Percentiles rank a stretch among this genome's conserved stretches.
Evolutionary conservation across 345 rosid species (phyloP).

Genomic region (Hibiscus syriacus): DNA sequence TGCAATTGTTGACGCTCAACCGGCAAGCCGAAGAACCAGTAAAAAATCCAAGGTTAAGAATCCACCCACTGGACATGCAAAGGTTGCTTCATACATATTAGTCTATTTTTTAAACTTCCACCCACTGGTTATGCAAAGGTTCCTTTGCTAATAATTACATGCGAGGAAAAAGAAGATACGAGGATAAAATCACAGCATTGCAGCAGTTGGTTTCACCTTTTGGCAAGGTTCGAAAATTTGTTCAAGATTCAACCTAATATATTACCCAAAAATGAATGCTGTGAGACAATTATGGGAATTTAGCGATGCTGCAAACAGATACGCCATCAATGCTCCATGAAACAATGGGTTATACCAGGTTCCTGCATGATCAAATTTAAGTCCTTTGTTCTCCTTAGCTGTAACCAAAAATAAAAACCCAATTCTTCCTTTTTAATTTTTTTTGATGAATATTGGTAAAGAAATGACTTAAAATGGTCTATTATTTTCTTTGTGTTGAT

Average conservation of each 20-base stretch:
- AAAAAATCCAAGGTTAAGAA: conserved; percentile 45
- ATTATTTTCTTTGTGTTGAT: background rate
- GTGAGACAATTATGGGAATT: background rate
- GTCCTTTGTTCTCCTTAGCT: conserved; percentile 81
- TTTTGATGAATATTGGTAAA: no score
- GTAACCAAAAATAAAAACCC: background rate
- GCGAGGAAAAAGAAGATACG: conserved; percentile 62
- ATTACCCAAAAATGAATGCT: background rate
- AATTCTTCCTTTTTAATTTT: no score
- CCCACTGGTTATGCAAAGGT: background rate
- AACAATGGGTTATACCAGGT: conserved; percentile 94
- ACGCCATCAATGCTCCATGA: conserved; percentile 90
- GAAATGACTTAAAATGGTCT: background rate
- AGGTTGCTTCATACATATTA: conserved; percentile 27
- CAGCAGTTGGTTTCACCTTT: conserved; percentile 89
- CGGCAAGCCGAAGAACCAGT: conserved; percentile 22
- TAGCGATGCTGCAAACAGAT: conserved; percentile 61
- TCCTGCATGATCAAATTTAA: conserved; percentile 88
- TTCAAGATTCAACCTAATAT: background rate
- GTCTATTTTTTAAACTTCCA: background rate
- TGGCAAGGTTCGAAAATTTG: conserved; percentile 61
- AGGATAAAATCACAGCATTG: conserved; percentile 67
- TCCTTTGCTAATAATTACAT: conserved; percentile 15
- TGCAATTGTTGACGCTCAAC: conserved; percentile 14
- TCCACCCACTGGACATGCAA: conserved; percentile 33